Percentiles rank a stretch among this genome's conserved stretches.
These are phyloP conservation scores for Fraxinus xanthoxyloides DNA, from an alignment of 305 asterid species.

Conservation along the genomic window DNA sequence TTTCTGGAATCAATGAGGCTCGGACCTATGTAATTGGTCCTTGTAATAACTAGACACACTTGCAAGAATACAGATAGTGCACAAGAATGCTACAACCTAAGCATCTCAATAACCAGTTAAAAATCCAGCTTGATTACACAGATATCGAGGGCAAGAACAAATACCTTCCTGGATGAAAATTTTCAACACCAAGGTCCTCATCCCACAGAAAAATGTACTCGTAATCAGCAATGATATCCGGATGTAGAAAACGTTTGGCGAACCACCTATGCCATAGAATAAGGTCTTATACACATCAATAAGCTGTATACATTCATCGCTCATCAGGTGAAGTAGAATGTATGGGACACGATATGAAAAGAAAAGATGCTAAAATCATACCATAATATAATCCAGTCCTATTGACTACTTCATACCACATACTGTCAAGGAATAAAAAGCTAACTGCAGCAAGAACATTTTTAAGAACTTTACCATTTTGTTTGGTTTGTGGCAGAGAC, in stretches of 20 bases:
- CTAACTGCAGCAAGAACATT: neutral
- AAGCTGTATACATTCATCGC: neutral
- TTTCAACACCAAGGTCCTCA: conserved; percentile 80
- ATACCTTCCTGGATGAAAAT: conserved; percentile 78
- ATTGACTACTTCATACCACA: neutral
- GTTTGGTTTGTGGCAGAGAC: conserved; percentile 79
- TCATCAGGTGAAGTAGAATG: neutral
- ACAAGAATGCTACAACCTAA: neutral
- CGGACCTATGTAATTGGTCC: neutral
- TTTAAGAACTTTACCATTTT: conserved; percentile 51
- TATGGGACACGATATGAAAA: neutral
- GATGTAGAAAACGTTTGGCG: conserved; percentile 93
- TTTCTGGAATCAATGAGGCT: neutral
- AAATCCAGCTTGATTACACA: neutral
- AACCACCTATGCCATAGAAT: conserved; percentile 68
- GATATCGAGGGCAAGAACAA: neutral
- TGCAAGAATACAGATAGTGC: neutral
- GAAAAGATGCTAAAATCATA: neutral
- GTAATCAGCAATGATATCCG: conserved; percentile 82
- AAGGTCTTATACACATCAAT: neutral
- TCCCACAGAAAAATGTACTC: conserved; percentile 95
- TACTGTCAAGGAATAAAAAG: neutral
- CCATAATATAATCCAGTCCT: neutral
- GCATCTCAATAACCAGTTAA: neutral
- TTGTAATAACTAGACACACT: neutral